phyloP scores from a whole-genome alignment of 768 basidiomycete genomes.

The Rickenella mellea region DNA sequence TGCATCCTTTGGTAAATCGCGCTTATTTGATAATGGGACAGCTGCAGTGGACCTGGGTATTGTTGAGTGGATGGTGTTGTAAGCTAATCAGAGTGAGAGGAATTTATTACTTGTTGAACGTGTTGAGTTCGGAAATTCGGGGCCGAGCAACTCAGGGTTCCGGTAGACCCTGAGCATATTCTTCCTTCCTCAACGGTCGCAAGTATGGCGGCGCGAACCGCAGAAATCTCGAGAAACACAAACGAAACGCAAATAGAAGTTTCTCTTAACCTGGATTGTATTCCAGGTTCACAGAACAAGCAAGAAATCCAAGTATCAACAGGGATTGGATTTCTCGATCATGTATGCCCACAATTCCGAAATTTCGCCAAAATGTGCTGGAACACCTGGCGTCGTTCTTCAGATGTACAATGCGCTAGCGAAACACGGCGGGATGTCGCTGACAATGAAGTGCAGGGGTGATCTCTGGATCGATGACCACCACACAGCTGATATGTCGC shows the following conservation, averaged over 20 bases:
- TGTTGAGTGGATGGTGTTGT: no score
- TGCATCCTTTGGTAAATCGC: constrained; percentile 71
- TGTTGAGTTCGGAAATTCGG: no score
- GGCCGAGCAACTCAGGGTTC: no score
- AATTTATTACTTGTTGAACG: no score
- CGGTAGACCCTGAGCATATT: no score
- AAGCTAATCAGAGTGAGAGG: no score
- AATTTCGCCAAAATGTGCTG: background rate
- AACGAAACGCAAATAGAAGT: constrained; percentile 89
- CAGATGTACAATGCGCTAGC: constrained; percentile 98
- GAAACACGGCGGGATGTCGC: constrained; percentile 91
- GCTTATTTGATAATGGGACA: background rate
- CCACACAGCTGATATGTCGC: constrained; percentile 89
- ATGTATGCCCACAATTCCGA: constrained; percentile 42
- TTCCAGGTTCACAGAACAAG: constrained; percentile 44
- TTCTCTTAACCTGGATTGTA: constrained; percentile 70
- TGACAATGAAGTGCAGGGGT: constrained; percentile 85
- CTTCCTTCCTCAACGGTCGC: no score
- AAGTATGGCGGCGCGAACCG: constrained; percentile 43
- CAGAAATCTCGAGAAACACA: constrained; percentile 73
- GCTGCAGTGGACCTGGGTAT: background rate
- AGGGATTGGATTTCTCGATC: constrained; percentile 98
- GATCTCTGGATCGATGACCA: constrained; percentile 99
- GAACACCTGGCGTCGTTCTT: background rate
- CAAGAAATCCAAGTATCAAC: constrained; percentile 84